These are phyloP conservation scores for Ichthyophthirius multifiliis DNA, from an alignment of 169 alveolate genomes.

Conservation along the genomic window DNA sequence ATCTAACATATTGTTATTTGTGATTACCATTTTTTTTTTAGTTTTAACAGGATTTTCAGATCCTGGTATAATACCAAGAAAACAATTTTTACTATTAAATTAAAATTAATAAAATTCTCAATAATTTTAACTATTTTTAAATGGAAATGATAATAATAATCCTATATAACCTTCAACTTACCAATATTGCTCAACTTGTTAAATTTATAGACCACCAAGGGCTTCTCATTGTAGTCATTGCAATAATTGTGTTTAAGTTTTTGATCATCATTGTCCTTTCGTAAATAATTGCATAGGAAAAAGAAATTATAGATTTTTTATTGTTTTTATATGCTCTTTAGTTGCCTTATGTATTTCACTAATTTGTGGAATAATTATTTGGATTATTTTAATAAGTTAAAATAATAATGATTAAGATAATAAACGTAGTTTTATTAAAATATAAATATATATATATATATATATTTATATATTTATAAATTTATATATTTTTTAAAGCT, in stretches of 20 bases:
- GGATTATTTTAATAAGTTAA: neutral
- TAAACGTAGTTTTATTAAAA: neutral
- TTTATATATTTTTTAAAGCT: neutral
- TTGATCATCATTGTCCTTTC: conserved; percentile 79
- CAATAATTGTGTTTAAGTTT: conserved; percentile 65
- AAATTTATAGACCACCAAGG: conserved; percentile 60
- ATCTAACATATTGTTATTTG: neutral
- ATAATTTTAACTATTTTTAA: neutral
- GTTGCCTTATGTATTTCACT: neutral
- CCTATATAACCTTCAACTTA: neutral
- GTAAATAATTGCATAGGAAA: conserved; percentile 69
- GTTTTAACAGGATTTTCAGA: conserved; percentile 29
- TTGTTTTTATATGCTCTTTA: neutral
- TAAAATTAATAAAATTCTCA: neutral
- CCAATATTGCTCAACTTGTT: conserved; percentile 63
- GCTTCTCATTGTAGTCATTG: conserved; percentile 69
- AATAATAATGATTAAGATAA: neutral
- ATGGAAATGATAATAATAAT: neutral
- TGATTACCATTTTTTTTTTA: conserved; percentile 9
- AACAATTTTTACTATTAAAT: conserved; percentile 13
- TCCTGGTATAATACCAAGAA: conserved; percentile 47
- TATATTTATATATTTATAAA: neutral
- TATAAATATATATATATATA: neutral
- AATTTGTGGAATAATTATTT: neutral
- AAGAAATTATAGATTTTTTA: conserved; percentile 50